Evolutionary conservation across 2,329 filamentous ascomycete genomes (phyloP), one percentile per base, ranked within the genome.

Genomic region (Beauveria bassiana): DNA sequence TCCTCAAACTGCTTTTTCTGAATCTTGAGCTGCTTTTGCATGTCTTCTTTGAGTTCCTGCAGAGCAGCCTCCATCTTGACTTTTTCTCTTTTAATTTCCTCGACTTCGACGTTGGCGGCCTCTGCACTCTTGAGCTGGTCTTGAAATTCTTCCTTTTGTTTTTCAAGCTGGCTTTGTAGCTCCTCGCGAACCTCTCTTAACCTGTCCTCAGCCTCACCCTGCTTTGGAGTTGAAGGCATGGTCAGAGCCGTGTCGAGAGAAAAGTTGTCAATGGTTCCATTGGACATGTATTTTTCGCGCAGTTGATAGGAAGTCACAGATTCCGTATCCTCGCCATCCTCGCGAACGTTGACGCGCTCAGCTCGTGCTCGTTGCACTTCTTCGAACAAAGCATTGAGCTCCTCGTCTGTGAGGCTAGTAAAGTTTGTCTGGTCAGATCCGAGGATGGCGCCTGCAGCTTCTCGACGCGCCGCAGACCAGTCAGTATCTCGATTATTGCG

Each of bases 211-310:
- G 86, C 84, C 61, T 93, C 91, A 26, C 83, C 84, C 63, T 89
- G 86, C 64, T 86, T 90, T 2, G 95, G 95, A 0, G 93, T 98
- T 0, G 92, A 96, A 2, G 95, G 95, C 81, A 97, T 92, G 0
- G 95, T 99, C 56, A 99, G 80, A 14, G 88, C 89, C 1, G 95
- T 99, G 71, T 99, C 95, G 18, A 99, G 80, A 2, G 93, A 98
- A 69, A 97, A 95, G 71, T 96, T 97, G 75, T 99, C 95, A 59
- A 98, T 82, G 0, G 93, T 97, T 2, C 93, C 93, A 61, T 89
- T 95, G 3, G 93, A 97, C 78, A 96, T 85, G 74, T 98, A 98
- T 70, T 98, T 98, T 68, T 99, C 95, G 57, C 95, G 84, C 34
- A 93, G 81, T 1, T 91, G 88, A 70, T 93, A 97, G 0, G 93